These are phyloP conservation scores for Fagopyrum tataricum DNA, from an alignment of 148 eudicot genomes.

Conservation along the genomic window DNA sequence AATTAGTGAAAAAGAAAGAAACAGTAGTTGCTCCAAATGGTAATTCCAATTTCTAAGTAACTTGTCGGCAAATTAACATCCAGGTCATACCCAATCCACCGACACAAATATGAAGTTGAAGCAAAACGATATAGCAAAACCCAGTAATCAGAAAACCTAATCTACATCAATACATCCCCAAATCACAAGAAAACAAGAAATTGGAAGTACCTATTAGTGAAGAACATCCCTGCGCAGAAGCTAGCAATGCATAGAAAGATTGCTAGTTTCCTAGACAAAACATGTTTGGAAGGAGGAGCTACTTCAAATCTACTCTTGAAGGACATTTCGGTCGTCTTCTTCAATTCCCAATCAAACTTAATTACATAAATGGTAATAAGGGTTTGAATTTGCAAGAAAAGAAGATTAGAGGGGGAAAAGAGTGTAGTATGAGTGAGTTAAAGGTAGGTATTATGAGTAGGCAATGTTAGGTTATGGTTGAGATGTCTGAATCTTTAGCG, in stretches of 20 bases:
- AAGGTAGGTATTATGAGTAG: neutral
- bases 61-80: neutral
- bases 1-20: neutral
- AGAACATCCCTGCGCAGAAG: slow-evolving; percentile 82
- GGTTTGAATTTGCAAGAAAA: neutral
- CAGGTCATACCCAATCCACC: neutral
- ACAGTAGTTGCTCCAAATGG: neutral
- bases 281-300: slow-evolving; percentile 40
- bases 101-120: neutral
- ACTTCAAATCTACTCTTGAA: slow-evolving; percentile 46
- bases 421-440: neutral
- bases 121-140: neutral
- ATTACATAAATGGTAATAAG: neutral
- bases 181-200: neutral
- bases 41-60: neutral
- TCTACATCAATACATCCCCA: neutral
- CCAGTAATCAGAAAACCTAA: neutral
- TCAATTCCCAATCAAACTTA: neutral
- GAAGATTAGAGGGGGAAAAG: neutral
- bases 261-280: slow-evolving; percentile 49
- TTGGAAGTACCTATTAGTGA: slow-evolving; percentile 54
- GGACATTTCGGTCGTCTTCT: slow-evolving; percentile 25
- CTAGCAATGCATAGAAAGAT: slow-evolving; percentile 66
- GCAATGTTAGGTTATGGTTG: neutral
- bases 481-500: neutral